Evolutionary conservation across 176 grass and related monocot genomes (phyloP), one percentile per base, ranked within the genome.

Genomic region (Panicum miliaceum): DNA sequence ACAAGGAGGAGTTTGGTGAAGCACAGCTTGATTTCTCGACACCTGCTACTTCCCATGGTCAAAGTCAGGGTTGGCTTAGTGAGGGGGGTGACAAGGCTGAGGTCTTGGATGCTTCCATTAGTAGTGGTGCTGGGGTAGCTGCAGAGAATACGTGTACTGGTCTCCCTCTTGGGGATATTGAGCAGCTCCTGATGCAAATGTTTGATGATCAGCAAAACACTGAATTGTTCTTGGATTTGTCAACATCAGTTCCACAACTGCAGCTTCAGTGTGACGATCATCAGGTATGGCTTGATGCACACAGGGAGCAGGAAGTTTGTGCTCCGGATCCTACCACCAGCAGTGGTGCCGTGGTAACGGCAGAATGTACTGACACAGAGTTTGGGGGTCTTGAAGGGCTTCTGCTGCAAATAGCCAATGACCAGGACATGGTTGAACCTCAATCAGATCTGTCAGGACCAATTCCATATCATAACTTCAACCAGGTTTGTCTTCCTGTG

Each of bases 101-200:
- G 15, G 27, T 26, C 61, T 18, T 63, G 35, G 58, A 68, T 67
- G 67, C 74, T 83, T 43, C 73, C 4, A 32, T 51, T 54, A 73
- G 65, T 9, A 25, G 4, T 9, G 13, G 18, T 34, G 37, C 59
- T 50, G 69, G 74, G 59, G 0, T 14, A 15, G 12, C 8, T 19
- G 12, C 4, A 0, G 84, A 79, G 18, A 78, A 86, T 58, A 37
- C 27, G 0, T 26, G 75, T 19, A 8, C 51, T 32, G 86, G 81
- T 38, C 87, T 94, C 42, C 92, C 91, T 15, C 22, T 92, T 66
- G 87, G 68, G 42, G 82, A 86, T 82, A 77, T 92, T 36, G 94
- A 97, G 75, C 82, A 68, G 37, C 25, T 97, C 82, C 79, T 93
- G 52, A 84, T 91, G 75, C 78, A 86, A 57, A 87, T 94, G 14